Conservation (phyloP, 1,284 basidiomycete species). For the Marasmius fiardii region DNA sequence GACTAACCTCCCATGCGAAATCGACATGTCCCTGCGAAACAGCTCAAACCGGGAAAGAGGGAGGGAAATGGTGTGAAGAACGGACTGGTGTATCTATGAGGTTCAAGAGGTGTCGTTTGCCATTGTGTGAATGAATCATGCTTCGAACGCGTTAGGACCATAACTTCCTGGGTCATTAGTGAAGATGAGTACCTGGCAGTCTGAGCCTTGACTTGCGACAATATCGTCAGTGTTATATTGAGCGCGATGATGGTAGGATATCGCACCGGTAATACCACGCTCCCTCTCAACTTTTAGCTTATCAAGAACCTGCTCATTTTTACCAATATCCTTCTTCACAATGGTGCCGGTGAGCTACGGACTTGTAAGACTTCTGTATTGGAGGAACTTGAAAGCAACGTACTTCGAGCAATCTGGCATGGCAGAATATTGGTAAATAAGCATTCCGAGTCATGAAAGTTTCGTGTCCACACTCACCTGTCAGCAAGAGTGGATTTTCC, state of each 20-base stretch:
- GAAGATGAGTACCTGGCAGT: constrained; percentile 66
- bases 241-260: background rate
- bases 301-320: constrained; percentile 89
- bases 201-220: constrained; percentile 75
- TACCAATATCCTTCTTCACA: constrained; percentile 55
- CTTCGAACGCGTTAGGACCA: constrained; percentile 33
- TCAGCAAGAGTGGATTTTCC: constrained; percentile 94
- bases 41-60: constrained; percentile 2
- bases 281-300: constrained; percentile 97
- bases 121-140: constrained; percentile 68
- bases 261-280: constrained; percentile 85
- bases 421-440: background rate
- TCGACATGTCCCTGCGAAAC: constrained; percentile 82
- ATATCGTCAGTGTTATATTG: background rate
- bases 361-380: constrained; percentile 2
- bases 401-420: constrained; percentile 66
- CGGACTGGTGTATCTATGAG: constrained; percentile 93
- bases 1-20: constrained; percentile 94
- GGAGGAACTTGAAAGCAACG: constrained; percentile 7
- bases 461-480: constrained; percentile 41
- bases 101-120: constrained; percentile 78
- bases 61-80: constrained; percentile 10
- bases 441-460: background rate
- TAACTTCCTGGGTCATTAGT: background rate
- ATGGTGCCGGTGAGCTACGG: constrained; percentile 85